A percentile compares a stretch with the other conserved stretches of the same genome.
These are phyloP conservation scores for Coemansia sp. DNA, from an alignment of 192 early-diverging fungal species.

Conservation along the genomic window DNA sequence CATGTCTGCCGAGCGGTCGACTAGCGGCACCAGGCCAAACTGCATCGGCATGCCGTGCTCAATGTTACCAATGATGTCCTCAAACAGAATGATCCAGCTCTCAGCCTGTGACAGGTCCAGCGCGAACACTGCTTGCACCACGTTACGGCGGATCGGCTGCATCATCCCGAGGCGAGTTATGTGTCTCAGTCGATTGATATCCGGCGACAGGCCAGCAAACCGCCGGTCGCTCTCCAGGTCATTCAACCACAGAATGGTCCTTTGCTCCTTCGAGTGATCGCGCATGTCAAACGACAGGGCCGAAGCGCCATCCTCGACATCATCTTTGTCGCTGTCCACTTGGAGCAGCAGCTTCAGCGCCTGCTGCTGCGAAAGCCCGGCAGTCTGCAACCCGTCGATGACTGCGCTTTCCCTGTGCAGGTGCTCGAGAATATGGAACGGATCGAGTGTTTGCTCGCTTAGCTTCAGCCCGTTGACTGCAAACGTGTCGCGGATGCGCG, in stretches of 20 bases:
- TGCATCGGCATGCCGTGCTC: constrained; percentile 74
- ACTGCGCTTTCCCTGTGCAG: constrained; percentile 55
- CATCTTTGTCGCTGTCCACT: background rate
- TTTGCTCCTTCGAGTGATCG: constrained; percentile 49
- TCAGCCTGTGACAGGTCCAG: constrained; percentile 62
- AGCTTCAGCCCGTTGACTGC: constrained; percentile 68
- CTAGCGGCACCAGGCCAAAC: constrained; percentile 77
- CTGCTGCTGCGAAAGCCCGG: constrained; percentile 34
- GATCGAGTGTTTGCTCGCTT: constrained; percentile 54
- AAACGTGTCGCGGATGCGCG: constrained; percentile 26
- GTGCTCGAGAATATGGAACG: constrained; percentile 61
- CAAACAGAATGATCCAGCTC: constrained; percentile 57
- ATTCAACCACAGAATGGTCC: constrained; percentile 80
- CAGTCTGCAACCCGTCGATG: constrained; percentile 46
- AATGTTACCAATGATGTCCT: constrained; percentile 62
- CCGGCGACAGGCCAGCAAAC: constrained; percentile 66
- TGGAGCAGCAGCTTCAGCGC: constrained; percentile 22
- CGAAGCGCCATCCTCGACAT: constrained; percentile 12
- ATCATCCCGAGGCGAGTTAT: constrained; percentile 68
- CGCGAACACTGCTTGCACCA: constrained; percentile 68
- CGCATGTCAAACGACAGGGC: constrained; percentile 72
- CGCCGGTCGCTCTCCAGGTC: constrained; percentile 80
- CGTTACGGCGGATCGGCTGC: constrained; percentile 70
- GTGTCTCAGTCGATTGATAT: constrained; percentile 54
- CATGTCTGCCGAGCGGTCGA: constrained; percentile 23